Conservation (phyloP, 139 green algal genomes). For the Chlorella sp. region DNA sequence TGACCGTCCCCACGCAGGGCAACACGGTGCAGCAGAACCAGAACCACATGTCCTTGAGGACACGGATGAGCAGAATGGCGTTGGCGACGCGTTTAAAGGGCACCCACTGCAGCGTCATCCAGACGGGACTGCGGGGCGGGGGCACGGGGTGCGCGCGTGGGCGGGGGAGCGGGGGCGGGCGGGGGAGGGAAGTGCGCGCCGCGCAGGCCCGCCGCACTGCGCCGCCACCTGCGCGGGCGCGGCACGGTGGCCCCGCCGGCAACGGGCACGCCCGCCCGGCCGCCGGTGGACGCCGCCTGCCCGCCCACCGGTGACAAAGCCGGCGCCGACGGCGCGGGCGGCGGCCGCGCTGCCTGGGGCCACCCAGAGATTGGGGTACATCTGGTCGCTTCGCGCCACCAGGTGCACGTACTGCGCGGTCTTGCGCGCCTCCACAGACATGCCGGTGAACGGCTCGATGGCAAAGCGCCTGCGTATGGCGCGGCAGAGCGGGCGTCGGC, state of each 20-base stretch:
- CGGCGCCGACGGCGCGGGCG: neutral
- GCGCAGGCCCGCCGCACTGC: neutral
- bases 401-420: conserved; percentile 34
- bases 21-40: too few species aligned
- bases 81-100: neutral
- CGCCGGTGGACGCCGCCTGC: neutral
- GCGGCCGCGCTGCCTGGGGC: neutral
- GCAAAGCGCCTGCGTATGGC: conserved; percentile 29
- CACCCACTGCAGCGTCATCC: neutral
- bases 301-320: conserved; percentile 22
- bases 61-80: neutral
- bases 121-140: too few species aligned
- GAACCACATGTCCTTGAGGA: too few species aligned
- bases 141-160: too few species aligned
- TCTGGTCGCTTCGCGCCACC: conserved; percentile 15
- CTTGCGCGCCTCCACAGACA: conserved; percentile 35
- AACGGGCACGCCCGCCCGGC: neutral
- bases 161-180: too few species aligned
- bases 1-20: too few species aligned
- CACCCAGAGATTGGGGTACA: conserved; percentile 44
- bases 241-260: too few species aligned
- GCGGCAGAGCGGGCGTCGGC: too few species aligned
- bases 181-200: too few species aligned
- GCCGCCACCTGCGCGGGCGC: neutral
- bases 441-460: conserved; percentile 38